These are phyloP conservation scores for Phaeotremella fagi DNA, from an alignment of 768 basidiomycete genomes.

Conservation along the genomic window DNA sequence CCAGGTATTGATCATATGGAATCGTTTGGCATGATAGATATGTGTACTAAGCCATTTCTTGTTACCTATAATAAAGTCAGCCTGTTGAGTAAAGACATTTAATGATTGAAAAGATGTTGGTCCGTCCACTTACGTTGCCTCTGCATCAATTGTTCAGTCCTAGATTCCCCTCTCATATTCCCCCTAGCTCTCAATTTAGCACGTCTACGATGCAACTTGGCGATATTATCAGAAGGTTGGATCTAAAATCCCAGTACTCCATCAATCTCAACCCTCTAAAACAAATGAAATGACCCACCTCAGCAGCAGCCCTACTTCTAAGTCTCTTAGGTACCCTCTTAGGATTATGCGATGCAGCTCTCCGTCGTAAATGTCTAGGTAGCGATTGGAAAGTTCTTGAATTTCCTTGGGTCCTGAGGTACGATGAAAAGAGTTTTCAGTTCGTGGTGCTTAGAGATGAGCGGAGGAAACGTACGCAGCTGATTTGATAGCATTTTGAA, in stretches of 20 bases:
- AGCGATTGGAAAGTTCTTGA: conserved; percentile 88
- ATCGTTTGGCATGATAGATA: conserved; percentile 94
- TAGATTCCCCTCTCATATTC: conserved; percentile 54
- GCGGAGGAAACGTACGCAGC: conserved; percentile 57
- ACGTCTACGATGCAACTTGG: conserved; percentile 50
- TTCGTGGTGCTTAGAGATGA: background rate
- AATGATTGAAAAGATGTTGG: background rate
- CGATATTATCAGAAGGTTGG: conserved; percentile 52
- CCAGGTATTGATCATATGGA: conserved; percentile 91
- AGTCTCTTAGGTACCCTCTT: conserved; percentile 81
- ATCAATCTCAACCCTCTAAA: background rate
- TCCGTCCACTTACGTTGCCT: conserved; percentile 62
- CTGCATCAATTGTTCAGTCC: conserved; percentile 61
- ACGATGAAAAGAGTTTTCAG: background rate
- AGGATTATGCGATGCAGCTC: conserved; percentile 92
- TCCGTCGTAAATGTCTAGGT: conserved; percentile 80
- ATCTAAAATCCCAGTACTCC: conserved; percentile 51
- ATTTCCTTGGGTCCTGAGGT: conserved; percentile 60
- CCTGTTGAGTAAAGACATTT: background rate
- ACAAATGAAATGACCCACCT: conserved; percentile 55
- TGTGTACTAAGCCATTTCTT: conserved; percentile 96
- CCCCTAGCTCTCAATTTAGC: conserved; percentile 62
- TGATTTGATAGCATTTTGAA: conserved; percentile 78
- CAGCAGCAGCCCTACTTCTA: conserved; percentile 71
- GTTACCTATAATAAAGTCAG: conserved; percentile 54